Base-by-base conservation (phyloP, 169 alveolate species). In the Plasmodium malariae region DNA sequence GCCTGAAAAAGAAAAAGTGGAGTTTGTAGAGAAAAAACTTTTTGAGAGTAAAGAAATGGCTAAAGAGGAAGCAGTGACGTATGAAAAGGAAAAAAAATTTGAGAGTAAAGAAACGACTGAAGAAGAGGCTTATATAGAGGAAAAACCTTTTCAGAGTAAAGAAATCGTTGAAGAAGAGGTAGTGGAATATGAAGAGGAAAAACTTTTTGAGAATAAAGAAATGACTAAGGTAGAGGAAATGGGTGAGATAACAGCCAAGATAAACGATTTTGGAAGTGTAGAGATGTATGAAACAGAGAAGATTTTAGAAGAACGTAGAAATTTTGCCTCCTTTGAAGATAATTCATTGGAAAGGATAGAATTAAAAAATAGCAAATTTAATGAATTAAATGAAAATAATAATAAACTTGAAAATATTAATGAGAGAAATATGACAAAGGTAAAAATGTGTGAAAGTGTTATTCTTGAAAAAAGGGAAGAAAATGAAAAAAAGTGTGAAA, bases 91-190 rank as follows among this genome's bases (percentile, higher is more conserved):
- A 57, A 0, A 57, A 1, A 14, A 55, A 67, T 67, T 36, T 40
- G 76, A 67, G 40, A 65, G 36, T 40, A 40, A 67, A 17, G 40
- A 67, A 67, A 21, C 59, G 19, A 37, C 2, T 67, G 76, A 67
- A 37, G 43, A 28, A 24, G 37, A 43, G 9, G 32, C 12, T 3
- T 0, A 11, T 40, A 43, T 19, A 45, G 78, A 7, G 45, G 6
- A 45, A 68, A 68, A 21, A 40, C 51, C n/a, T 40, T 40, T 40
- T 7, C 11, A 40, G 12, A 68, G 26, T 40, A 40, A 68, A 40
- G 62, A 68, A 37, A 1, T 1, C 21, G 43, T 30, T n/a, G 49
- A 62, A 45, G 48, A 62, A n/a, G 19, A 62, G 24, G 19, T 3
- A 19, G 32, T 57, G 24, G 28, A 62, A 32, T 30, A 62, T 28